phyloP scores from a whole-genome alignment of 192 early-diverging fungal genomes.

The Glomus cerebriforme region DNA sequence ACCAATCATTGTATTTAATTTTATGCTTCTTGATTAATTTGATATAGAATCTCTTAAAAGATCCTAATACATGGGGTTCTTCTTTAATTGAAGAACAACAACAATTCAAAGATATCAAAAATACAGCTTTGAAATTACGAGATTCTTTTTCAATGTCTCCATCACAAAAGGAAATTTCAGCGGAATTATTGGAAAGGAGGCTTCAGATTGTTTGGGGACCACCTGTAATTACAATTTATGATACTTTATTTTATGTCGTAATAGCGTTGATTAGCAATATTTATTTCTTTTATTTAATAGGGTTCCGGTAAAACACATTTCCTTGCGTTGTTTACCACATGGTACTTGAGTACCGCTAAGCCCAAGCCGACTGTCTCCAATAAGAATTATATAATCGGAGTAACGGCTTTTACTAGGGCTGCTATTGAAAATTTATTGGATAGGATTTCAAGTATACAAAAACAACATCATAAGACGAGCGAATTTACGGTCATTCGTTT shows the following conservation, averaged over 20 bases:
- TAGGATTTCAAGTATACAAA: conserved; percentile 39
- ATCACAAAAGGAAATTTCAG: conserved; percentile 46
- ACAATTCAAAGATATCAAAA: conserved; percentile 34
- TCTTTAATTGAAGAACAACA: conserved; percentile 4
- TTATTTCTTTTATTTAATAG: conserved; percentile 26
- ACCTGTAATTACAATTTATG: conserved; percentile 37
- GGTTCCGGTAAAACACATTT: conserved; percentile 59
- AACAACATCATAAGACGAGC: conserved; percentile 15
- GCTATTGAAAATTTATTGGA: conserved; percentile 48
- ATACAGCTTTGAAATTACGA: conserved; percentile 36
- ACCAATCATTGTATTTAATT: neutral
- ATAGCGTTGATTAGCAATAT: neutral
- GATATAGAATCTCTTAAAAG: conserved; percentile 37
- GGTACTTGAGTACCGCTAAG: conserved; percentile 43
- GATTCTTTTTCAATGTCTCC: conserved; percentile 47
- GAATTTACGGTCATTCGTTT: conserved; percentile 40
- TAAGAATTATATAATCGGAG: conserved; percentile 45
- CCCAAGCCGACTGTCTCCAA: conserved; percentile 30
- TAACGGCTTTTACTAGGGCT: conserved; percentile 52
- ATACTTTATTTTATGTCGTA: neutral
- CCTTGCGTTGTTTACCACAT: conserved; percentile 44
- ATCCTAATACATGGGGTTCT: conserved; percentile 50
- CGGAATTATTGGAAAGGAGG: conserved; percentile 37
- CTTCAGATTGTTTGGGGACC: conserved; percentile 55
- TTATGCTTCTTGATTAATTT: neutral